Evolutionary conservation across 208 protist species (phyloP).

Genomic region (Leishmania gerbilli): DNA sequence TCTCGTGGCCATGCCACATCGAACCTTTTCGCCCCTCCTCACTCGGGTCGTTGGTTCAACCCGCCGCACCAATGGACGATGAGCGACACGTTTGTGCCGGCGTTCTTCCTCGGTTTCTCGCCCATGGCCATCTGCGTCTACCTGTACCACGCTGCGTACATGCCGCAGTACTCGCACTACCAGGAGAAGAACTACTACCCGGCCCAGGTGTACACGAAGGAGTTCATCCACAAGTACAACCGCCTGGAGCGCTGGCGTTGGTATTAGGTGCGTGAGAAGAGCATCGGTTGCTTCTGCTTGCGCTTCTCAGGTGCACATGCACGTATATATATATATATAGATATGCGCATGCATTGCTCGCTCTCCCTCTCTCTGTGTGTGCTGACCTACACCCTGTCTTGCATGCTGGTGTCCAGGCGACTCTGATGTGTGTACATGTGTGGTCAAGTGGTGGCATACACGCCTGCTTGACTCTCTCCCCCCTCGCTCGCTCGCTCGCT

Average conservation of each 20-base stretch:
- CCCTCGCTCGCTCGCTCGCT: no score
- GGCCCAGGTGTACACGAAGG: constrained; percentile 88
- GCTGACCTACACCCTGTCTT: not conserved
- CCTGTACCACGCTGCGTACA: constrained; percentile 89
- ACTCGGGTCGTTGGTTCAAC: constrained; percentile 92
- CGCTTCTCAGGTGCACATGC: not conserved
- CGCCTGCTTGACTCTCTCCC: not conserved
- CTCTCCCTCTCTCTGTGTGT: not conserved
- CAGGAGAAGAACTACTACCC: constrained; percentile 94
- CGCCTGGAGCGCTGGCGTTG: constrained; percentile 90
- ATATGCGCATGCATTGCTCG: not conserved
- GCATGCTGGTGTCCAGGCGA: not conserved
- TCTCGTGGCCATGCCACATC: constrained; percentile 83
- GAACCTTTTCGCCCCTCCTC: constrained; percentile 88
- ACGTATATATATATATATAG: not conserved
- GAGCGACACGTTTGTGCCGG: constrained; percentile 84
- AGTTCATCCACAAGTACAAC: constrained; percentile 92
- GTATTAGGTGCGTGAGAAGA: constrained; percentile 50
- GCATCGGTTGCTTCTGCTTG: constrained; percentile 11
- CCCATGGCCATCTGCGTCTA: constrained; percentile 83
- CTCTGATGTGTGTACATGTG: not conserved
- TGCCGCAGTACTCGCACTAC: constrained; percentile 91
- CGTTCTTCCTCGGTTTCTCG: constrained; percentile 82
- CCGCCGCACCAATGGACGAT: constrained; percentile 93
- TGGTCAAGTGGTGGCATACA: not conserved